Base-by-base conservation (phyloP, 192 early-diverging fungal genomes). In the Gonapodya prolifera region DNA sequence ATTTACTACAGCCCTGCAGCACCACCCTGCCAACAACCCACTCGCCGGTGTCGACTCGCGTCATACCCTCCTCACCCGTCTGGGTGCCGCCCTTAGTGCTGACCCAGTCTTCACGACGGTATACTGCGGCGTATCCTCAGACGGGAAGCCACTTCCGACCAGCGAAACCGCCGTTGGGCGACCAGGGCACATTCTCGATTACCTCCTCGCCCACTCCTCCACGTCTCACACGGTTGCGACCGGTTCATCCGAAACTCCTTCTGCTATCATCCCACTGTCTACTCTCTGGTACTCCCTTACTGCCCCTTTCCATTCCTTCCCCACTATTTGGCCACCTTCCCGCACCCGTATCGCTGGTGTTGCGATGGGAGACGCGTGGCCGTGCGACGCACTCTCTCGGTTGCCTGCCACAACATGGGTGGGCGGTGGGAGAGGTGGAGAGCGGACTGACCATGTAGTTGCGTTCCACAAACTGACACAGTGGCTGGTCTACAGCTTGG, bases 391-490 rank as follows among this genome's bases (percentile, higher is more conserved):
- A 1, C 80, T 96, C 18, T 78, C 76, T 8, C n/a, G 30, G 13
- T 77, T 86, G 34, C 73, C 31, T 16, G 35, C 73, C 32, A 13
- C 32, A n/a, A 13, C 32, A n/a, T 75, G 73, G 35, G 73, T 36
- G 35, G 76, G 75, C 61, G 23, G 28, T 70, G 16, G 1, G 16
- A 17, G 33, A 45, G 30, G 77, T 28, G 45, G 16, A 34, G 34
- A 32, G 69, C 33, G 74, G 36, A 69, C 32, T 17, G 83, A 88
- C 30, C 78, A 83, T 31, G 82, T 93, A 35, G 91, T 95, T 28
- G 84, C 92, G 18, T 95, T 96, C 83, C 94, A 98, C 83, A 98
- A 98, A 78, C 87, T 98, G 69, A 94, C 94, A 1, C 96, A 98
- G 81, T 98, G 96, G 96, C 90, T 98, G 36, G 93, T 94, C 0